These are phyloP conservation scores for Nicotiana otophora DNA, from an alignment of 257 asterid species.

Conservation along the genomic window DNA sequence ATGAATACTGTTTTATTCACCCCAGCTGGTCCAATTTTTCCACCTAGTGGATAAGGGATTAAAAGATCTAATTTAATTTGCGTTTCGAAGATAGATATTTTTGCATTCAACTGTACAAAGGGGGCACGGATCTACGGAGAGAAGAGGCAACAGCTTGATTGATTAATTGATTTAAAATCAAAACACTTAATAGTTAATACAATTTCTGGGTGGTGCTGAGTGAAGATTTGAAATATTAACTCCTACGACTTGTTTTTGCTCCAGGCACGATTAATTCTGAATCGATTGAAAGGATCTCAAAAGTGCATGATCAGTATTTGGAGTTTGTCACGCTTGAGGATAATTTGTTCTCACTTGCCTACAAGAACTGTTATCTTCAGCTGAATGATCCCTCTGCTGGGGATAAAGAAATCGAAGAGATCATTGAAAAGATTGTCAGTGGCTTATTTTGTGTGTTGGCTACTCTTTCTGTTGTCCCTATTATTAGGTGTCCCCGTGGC, in stretches of 20 bases:
- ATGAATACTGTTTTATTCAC: not conserved
- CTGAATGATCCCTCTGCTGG: conserved; percentile 96
- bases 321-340: conserved; percentile 90
- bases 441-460: conserved; percentile 93
- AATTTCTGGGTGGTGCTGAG: not conserved
- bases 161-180: not conserved
- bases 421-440: conserved; percentile 68
- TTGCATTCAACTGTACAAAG: not conserved
- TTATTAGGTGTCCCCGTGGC: conserved; percentile 91
- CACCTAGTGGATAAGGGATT: not conserved
- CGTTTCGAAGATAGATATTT: not conserved
- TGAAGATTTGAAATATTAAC: not conserved
- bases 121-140: not conserved
- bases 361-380: conserved; percentile 82
- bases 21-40: not conserved
- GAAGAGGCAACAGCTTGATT: not conserved
- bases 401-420: conserved; percentile 78
- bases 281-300: conserved; percentile 74
- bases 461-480: conserved; percentile 93
- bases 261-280: conserved; percentile 69
- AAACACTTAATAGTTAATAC: not conserved
- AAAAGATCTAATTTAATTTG: not conserved
- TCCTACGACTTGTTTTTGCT: not conserved
- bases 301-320: conserved; percentile 94
- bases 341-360: conserved; percentile 79